A percentile compares a stretch with the other conserved stretches of the same genome.
phyloP scores from a whole-genome alignment of 495 filamentous ascomycete species.

The Ramalina intermedia region DNA sequence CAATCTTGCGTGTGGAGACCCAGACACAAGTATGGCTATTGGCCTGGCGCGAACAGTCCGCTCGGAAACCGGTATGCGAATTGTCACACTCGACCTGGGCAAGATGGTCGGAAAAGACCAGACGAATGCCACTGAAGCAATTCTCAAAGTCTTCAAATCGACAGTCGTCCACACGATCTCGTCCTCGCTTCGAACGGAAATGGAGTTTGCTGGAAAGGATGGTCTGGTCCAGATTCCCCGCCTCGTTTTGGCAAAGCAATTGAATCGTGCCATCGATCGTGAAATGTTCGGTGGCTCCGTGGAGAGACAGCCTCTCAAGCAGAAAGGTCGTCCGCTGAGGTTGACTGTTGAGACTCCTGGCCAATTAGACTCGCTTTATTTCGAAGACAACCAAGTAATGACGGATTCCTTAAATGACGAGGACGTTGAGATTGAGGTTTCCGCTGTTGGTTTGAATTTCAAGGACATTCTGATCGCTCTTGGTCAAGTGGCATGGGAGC shows the following conservation, averaged over 20 bases:
- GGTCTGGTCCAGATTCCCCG: constrained; percentile 2
- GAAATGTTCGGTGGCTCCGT: background rate
- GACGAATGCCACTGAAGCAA: background rate
- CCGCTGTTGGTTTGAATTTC: constrained; percentile 28
- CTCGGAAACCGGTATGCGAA: background rate
- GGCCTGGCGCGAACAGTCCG: background rate
- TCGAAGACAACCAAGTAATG: background rate
- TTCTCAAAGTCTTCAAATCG: background rate
- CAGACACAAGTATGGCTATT: background rate
- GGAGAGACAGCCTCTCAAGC: background rate
- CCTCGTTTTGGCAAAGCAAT: background rate
- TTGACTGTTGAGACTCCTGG: constrained; percentile 16
- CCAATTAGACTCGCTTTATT: constrained; percentile 17
- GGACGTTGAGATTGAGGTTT: constrained; percentile 20
- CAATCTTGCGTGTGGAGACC: background rate
- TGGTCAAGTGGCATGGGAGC: constrained; percentile 21
- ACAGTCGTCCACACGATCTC: background rate
- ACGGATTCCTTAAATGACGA: background rate
- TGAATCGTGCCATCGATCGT: background rate
- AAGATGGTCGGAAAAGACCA: no score
- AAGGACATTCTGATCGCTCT: constrained; percentile 26
- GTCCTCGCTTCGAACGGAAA: background rate
- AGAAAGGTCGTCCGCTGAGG: constrained; percentile 14
- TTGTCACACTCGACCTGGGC: background rate
- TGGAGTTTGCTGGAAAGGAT: background rate